Percentiles rank a stretch among this genome's conserved stretches.
These are phyloP conservation scores for Cyberlindnera sargentensis DNA, from an alignment of 805 yeast genomes.

Conservation along the genomic window DNA sequence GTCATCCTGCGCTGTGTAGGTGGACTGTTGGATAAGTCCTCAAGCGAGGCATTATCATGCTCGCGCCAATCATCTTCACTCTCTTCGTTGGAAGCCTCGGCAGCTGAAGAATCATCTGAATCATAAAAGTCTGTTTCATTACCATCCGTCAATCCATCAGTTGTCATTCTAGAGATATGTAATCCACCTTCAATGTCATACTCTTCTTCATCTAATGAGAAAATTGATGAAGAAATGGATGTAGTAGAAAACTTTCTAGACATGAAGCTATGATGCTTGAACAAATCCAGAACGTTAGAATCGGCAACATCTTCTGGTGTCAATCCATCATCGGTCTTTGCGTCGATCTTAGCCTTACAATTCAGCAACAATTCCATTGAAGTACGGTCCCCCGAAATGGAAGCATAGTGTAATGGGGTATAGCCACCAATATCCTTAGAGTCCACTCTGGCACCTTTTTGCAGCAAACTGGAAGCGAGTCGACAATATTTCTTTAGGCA, in stretches of 20 bases:
- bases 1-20: background rate
- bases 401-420: slow-evolving; percentile 85
- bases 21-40: background rate
- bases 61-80: slow-evolving; percentile 22
- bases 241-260: slow-evolving; percentile 21
- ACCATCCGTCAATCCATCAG: slow-evolving; percentile 24
- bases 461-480: slow-evolving; percentile 57
- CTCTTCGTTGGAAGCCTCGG: slow-evolving; percentile 22
- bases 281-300: slow-evolving; percentile 26
- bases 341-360: slow-evolving; percentile 53
- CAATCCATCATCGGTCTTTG: slow-evolving; percentile 45
- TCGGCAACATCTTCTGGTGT: slow-evolving; percentile 37
- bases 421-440: slow-evolving; percentile 71
- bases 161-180: slow-evolving; percentile 30
- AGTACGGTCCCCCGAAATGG: slow-evolving; percentile 64
- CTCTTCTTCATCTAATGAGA: slow-evolving; percentile 25
- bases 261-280: slow-evolving; percentile 17
- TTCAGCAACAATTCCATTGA: slow-evolving; percentile 54
- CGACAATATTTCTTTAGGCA: slow-evolving; percentile 63
- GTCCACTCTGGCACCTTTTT: slow-evolving; percentile 61
- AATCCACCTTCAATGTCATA: slow-evolving; percentile 20
- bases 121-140: slow-evolving; percentile 14
- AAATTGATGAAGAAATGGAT: slow-evolving; percentile 23
- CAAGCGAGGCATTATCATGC: slow-evolving; percentile 1
- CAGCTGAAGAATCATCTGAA: slow-evolving; percentile 11